A percentile compares a stretch with the other conserved stretches of the same genome.
Evolutionary conservation across 2,329 filamentous ascomycete genomes (phyloP).

Genomic region (Microdochium nivale): DNA sequence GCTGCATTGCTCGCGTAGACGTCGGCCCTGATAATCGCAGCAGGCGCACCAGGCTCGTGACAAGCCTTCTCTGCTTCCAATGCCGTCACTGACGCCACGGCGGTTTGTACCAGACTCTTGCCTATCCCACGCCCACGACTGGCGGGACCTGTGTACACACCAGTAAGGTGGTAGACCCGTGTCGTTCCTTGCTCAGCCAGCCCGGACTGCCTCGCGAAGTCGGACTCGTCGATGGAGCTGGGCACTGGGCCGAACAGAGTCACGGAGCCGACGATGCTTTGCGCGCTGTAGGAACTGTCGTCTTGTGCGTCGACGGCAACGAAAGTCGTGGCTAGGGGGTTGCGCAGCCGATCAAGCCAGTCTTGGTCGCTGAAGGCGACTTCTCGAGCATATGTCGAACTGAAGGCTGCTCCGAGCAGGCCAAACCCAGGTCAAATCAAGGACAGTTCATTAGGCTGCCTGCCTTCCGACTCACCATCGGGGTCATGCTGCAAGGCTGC

Average conservation of each 20-base stretch:
- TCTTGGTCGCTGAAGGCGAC: constrained; percentile 21
- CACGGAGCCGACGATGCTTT: neutral
- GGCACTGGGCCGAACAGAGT: neutral
- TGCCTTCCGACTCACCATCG: constrained; percentile 12
- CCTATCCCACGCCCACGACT: constrained; percentile 25
- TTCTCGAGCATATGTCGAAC: constrained; percentile 27
- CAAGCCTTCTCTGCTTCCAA: constrained; percentile 8
- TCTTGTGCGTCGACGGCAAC: constrained; percentile 15
- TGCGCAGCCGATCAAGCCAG: constrained; percentile 26
- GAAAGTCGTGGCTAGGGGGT: constrained; percentile 24
- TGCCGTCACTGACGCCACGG: constrained; percentile 9
- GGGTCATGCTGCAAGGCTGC: constrained; percentile 16
- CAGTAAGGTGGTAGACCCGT: constrained; percentile 23
- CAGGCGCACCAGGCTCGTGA: neutral
- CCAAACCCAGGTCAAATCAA: too few relatives aligned
- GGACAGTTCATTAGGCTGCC: neutral
- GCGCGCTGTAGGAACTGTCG: constrained; percentile 18
- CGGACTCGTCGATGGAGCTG: neutral
- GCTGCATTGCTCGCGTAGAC: constrained; percentile 23
- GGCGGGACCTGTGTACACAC: constrained; percentile 27
- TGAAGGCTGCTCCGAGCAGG: constrained; percentile 25
- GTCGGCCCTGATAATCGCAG: constrained; percentile 16
- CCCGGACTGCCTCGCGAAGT: constrained; percentile 4
- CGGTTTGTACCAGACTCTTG: constrained; percentile 19
- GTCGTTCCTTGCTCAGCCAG: constrained; percentile 3